Conservation (phyloP, 176 grass and related monocot genomes). For the Ananas comosus region DNA sequence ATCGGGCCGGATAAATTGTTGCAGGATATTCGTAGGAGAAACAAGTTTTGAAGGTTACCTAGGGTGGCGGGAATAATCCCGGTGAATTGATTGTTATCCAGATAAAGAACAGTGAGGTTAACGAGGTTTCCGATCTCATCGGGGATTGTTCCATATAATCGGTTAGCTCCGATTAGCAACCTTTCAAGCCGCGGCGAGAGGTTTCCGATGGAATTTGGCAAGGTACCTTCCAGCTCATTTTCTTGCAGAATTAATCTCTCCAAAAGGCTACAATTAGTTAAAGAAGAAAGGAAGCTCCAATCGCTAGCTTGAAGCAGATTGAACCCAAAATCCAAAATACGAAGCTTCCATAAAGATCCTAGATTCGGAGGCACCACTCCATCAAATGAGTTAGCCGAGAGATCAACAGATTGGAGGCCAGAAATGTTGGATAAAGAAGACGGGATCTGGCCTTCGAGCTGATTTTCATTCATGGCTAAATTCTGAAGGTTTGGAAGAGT, state of each 20-base stretch:
- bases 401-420: constrained; percentile 25
- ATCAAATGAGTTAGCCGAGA: constrained; percentile 12
- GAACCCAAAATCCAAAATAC: constrained; percentile 5
- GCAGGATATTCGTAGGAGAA: background rate
- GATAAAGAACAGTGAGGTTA: constrained; percentile 18
- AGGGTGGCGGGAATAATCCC: constrained; percentile 9
- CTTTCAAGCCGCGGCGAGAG: constrained; percentile 18
- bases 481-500: constrained; percentile 24
- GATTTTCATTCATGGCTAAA: constrained; percentile 19
- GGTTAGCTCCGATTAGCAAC: constrained; percentile 27
- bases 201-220: constrained; percentile 29
- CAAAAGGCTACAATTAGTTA: constrained; percentile 29
- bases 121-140: constrained; percentile 30
- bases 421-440: constrained; percentile 31
- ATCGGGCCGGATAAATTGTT: constrained; percentile 12
- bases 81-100: constrained; percentile 18
- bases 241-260: constrained; percentile 13
- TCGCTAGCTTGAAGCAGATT: constrained; percentile 33
- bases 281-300: constrained; percentile 29
- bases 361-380: constrained; percentile 22
- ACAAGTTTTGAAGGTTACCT: constrained; percentile 21
- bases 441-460: constrained; percentile 21
- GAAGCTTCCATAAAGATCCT: constrained; percentile 19
- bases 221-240: constrained; percentile 31
- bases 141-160: constrained; percentile 31